These are phyloP conservation scores for Pelargonium nanum DNA, from an alignment of 345 rosid genomes.

Conservation along the genomic window DNA sequence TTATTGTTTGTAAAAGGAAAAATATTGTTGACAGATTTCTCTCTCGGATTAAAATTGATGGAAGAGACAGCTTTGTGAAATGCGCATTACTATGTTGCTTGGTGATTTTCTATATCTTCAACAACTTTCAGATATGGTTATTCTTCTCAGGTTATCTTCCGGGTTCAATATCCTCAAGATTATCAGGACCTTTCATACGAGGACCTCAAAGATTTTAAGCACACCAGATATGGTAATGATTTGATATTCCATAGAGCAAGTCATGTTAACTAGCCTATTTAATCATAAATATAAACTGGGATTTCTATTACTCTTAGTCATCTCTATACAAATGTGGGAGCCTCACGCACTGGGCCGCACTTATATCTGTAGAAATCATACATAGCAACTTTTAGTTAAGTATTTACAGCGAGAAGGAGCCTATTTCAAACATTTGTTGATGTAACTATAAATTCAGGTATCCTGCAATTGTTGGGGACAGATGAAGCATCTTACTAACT, in stretches of 20 bases:
- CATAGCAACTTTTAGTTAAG: too few species aligned
- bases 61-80: not conserved
- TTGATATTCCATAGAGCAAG: not conserved
- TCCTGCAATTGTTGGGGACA: too few species aligned
- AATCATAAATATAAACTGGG: too few species aligned
- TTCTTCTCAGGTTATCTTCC: constrained; percentile 68
- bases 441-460: too few species aligned
- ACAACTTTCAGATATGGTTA: constrained; percentile 6
- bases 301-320: too few species aligned
- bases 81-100: not conserved
- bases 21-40: not conserved
- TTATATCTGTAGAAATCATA: too few species aligned
- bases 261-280: too few species aligned
- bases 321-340: too few species aligned
- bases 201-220: constrained; percentile 96
- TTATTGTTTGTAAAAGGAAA: not conserved
- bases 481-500: too few species aligned
- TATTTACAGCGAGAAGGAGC: too few species aligned
- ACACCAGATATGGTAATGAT: constrained; percentile 87
- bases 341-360: too few species aligned
- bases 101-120: not conserved
- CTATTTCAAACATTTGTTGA: too few species aligned
- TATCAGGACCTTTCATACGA: constrained; percentile 77
- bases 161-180: constrained; percentile 89
- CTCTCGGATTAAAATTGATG: not conserved